A percentile compares a stretch with the other conserved stretches of the same genome.
Evolutionary conservation across 768 basidiomycete species (phyloP).

Genomic region (Mycena crocata): DNA sequence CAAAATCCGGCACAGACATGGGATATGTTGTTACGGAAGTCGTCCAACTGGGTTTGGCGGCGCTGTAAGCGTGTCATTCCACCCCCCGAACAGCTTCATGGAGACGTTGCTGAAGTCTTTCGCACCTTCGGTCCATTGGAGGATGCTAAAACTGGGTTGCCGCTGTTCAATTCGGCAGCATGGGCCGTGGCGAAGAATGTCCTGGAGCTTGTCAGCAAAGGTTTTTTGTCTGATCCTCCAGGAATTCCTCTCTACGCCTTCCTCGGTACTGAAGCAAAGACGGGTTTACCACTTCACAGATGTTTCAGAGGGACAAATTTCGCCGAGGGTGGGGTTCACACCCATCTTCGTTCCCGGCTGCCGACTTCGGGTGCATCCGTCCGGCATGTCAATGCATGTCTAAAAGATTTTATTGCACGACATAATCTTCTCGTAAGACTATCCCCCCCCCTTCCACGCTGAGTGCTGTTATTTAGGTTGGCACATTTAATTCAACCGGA

Average conservation of each 20-base stretch:
- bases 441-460: background rate
- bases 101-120: slow-evolving; percentile 42
- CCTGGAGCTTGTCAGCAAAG: slow-evolving; percentile 38
- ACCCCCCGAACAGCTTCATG: slow-evolving; percentile 44
- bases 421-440: slow-evolving; percentile 16
- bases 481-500: slow-evolving; percentile 17
- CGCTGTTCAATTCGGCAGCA: slow-evolving; percentile 43
- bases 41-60: slow-evolving; percentile 10
- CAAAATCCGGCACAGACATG: background rate
- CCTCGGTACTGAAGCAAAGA: background rate
- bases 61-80: slow-evolving; percentile 41
- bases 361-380: slow-evolving; percentile 9
- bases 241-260: slow-evolving; percentile 24
- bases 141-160: slow-evolving; percentile 41
- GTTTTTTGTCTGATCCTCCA: slow-evolving; percentile 38
- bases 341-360: background rate
- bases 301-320: background rate
- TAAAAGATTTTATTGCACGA: slow-evolving; percentile 11
- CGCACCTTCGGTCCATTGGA: slow-evolving; percentile 47
- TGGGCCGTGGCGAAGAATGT: slow-evolving; percentile 47
- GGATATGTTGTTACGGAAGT: background rate
- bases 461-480: slow-evolving; percentile 3
- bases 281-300: background rate
- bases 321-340: slow-evolving; percentile 3
- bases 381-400: slow-evolving; percentile 11